These are phyloP conservation scores for Mentha longifolia DNA, from an alignment of 257 asterid genomes.

Conservation along the genomic window DNA sequence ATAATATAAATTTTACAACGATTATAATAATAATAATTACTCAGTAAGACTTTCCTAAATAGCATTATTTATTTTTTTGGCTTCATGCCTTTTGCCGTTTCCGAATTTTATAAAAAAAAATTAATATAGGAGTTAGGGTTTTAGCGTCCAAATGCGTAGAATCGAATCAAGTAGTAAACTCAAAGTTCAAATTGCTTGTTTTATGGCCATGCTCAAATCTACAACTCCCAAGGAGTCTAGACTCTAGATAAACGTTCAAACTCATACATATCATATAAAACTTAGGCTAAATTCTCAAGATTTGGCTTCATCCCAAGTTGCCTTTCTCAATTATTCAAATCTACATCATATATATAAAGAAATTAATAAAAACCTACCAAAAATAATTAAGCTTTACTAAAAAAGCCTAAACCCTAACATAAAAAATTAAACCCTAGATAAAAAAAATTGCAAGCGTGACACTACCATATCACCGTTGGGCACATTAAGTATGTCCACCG, in stretches of 20 bases:
- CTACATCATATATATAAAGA: too few relatives aligned
- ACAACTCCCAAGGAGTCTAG: background rate
- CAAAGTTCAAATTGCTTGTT: background rate
- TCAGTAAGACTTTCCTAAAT: too few relatives aligned
- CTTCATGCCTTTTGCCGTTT: background rate
- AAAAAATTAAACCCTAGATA: too few relatives aligned
- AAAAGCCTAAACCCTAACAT: too few relatives aligned
- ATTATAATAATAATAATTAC: background rate
- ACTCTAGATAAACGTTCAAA: too few relatives aligned
- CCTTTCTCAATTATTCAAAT: background rate
- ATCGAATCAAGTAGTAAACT: background rate
- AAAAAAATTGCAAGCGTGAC: too few relatives aligned
- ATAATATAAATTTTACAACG: background rate
- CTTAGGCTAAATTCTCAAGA: background rate
- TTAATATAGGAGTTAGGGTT: background rate
- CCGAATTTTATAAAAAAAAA: too few relatives aligned
- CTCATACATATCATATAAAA: too few relatives aligned
- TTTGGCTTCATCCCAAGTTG: background rate
- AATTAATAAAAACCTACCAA: too few relatives aligned
- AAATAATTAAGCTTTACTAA: too few relatives aligned
- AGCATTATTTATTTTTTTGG: background rate
- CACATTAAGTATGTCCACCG: too few relatives aligned
- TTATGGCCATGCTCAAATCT: background rate
- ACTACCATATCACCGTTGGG: too few relatives aligned
- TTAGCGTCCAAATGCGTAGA: background rate